Conservation (phyloP, 1,139 yeast genomes). For the Protomyces inouyei region DNA sequence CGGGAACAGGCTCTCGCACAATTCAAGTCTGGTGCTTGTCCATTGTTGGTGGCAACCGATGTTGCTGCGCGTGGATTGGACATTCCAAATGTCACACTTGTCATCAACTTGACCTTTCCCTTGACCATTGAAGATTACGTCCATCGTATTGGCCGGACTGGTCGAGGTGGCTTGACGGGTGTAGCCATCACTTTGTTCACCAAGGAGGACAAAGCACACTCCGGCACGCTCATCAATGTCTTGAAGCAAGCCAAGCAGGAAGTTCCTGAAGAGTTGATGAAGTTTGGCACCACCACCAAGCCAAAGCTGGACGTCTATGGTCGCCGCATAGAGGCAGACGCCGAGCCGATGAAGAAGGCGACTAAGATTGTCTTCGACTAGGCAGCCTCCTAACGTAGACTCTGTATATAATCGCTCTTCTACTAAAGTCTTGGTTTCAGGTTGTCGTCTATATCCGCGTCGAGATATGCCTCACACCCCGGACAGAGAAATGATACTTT, state of each 20-base stretch:
- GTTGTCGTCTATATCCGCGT: too few relatives aligned
- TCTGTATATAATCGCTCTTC: too few relatives aligned
- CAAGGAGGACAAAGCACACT: constrained; percentile 91
- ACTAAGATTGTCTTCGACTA: constrained; percentile 34
- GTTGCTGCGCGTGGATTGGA: constrained; percentile 99
- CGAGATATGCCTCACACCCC: too few relatives aligned
- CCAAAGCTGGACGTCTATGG: constrained; percentile 29
- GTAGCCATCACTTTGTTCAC: constrained; percentile 92
- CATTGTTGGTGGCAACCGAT: constrained; percentile 86
- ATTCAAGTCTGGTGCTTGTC: constrained; percentile 76
- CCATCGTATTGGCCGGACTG: constrained; percentile 97
- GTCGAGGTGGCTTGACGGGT: constrained; percentile 96
- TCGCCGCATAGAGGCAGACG: constrained; percentile 15
- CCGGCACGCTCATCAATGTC: constrained; percentile 91
- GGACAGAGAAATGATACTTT: too few relatives aligned
- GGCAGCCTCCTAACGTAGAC: not conserved
- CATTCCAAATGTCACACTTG: constrained; percentile 94
- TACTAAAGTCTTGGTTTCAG: too few relatives aligned
- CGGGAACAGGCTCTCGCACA: constrained; percentile 81
- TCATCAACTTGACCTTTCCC: constrained; percentile 94
- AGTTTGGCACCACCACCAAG: constrained; percentile 95
- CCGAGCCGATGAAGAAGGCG: constrained; percentile 30
- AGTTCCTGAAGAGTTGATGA: constrained; percentile 92
- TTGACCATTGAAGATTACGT: constrained; percentile 96
- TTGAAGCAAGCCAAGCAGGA: constrained; percentile 90